Conservation (phyloP, 805 yeast genomes). For the Hanseniaspora meyeri region DNA sequence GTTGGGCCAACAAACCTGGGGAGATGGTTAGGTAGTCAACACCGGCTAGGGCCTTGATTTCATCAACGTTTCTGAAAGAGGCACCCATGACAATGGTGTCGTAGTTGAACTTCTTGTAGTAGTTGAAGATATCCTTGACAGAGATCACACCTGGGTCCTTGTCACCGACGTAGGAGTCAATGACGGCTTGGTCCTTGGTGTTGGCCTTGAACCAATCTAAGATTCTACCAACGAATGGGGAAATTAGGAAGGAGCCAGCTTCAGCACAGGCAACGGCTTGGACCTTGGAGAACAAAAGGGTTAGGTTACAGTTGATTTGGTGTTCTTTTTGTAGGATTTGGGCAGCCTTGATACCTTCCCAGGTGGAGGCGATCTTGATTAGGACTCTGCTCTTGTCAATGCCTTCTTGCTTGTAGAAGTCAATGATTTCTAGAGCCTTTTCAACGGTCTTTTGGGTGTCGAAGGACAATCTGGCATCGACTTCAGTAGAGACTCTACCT, state of each 20-base stretch:
- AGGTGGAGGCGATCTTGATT: slow-evolving; percentile 94
- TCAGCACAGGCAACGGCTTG: slow-evolving; percentile 99
- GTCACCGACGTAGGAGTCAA: slow-evolving; percentile 20
- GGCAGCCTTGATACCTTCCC: slow-evolving; percentile 99
- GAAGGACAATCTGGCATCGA: slow-evolving; percentile 94
- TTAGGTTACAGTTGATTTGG: slow-evolving; percentile 88
- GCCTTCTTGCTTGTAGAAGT: slow-evolving; percentile 73
- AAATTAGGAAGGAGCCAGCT: slow-evolving; percentile 87
- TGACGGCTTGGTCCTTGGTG: slow-evolving; percentile 56
- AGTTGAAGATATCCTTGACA: slow-evolving; percentile 81
- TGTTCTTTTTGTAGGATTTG: slow-evolving; percentile 82
- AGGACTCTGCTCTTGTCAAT: slow-evolving; percentile 79
- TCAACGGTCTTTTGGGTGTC: slow-evolving; percentile 86
- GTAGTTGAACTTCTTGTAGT: slow-evolving; percentile 94
- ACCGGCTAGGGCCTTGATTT: slow-evolving; percentile 94
- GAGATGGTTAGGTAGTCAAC: slow-evolving; percentile 91
- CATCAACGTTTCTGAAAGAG: slow-evolving; percentile 94
- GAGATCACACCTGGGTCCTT: slow-evolving; percentile 94
- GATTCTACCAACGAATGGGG: slow-evolving; percentile 98
- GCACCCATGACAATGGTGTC: slow-evolving; percentile 99
- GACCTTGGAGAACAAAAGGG: slow-evolving; percentile 82
- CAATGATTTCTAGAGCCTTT: slow-evolving; percentile 87
- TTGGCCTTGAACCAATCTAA: slow-evolving; percentile 82
- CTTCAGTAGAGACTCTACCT: slow-evolving; percentile 98
- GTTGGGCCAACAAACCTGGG: slow-evolving; percentile 80